Evolutionary conservation across 2,329 filamentous ascomycete species (phyloP).

Genomic region (Xylariaceae sp.): DNA sequence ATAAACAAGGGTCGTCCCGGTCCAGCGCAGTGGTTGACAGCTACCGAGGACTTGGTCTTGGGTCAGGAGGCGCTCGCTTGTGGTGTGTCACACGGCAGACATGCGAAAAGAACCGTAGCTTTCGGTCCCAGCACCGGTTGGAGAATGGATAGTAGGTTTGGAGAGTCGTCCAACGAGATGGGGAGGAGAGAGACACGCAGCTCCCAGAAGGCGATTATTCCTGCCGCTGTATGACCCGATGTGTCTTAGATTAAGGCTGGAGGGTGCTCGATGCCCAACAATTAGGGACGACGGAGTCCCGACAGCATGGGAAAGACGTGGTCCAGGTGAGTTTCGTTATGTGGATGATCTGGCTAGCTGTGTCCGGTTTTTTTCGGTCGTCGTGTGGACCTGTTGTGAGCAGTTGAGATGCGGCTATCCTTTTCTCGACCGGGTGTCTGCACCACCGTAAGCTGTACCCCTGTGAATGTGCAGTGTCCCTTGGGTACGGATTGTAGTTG

Average conservation of each 20-base stretch:
- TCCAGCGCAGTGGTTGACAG: conserved; percentile 28
- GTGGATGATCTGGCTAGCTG: conserved; percentile 19
- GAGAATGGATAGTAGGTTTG: conserved; percentile 20
- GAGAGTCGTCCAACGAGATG: conserved; percentile 23
- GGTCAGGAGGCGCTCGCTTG: conserved; percentile 28
- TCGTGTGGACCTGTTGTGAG: conserved; percentile 24
- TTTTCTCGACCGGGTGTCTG: conserved; percentile 29
- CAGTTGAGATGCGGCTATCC: conserved; percentile 28
- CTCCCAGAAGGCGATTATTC: conserved; percentile 15
- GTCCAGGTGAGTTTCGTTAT: conserved; percentile 16
- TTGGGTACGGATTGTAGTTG: conserved; percentile 2
- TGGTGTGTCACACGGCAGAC: conserved; percentile 29
- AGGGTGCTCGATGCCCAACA: conserved; percentile 6
- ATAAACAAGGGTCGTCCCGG: conserved; percentile 18
- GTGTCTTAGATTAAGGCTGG: conserved; percentile 20
- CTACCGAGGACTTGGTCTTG: conserved; percentile 30
- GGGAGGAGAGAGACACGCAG: conserved; percentile 27
- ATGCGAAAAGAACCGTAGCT: conserved; percentile 23
- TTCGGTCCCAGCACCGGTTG: conserved; percentile 24
- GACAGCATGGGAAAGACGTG: conserved; percentile 14
- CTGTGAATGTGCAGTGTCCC: conserved; percentile 13
- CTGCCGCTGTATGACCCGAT: conserved; percentile 25
- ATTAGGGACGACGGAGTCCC: conserved; percentile 13
- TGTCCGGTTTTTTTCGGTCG: conserved; percentile 11
- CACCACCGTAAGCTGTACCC: conserved; percentile 22